phyloP scores from a whole-genome alignment of 768 basidiomycete genomes.

The Cubamyces sp. region DNA sequence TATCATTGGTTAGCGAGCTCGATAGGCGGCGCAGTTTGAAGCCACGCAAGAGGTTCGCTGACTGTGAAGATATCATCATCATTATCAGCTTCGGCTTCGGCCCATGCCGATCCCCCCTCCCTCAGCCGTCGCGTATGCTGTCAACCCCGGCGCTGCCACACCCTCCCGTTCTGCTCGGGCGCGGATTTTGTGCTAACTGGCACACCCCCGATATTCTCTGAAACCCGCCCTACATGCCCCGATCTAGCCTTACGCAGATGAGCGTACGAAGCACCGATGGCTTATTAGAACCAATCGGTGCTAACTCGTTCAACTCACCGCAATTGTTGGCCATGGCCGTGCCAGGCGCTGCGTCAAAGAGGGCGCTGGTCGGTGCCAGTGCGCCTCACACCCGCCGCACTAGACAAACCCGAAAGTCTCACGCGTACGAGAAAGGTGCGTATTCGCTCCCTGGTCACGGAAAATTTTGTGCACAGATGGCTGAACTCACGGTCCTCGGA shows the following conservation, averaged over 20 bases:
- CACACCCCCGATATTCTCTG: too few species aligned
- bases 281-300: background rate
- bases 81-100: background rate
- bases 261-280: background rate
- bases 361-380: too few species aligned
- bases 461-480: background rate
- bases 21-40: slow-evolving; percentile 19
- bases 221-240: too few species aligned
- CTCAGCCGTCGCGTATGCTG: slow-evolving; percentile 4
- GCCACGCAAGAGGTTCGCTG: slow-evolving; percentile 15
- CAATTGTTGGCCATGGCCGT: too few species aligned
- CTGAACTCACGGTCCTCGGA: background rate
- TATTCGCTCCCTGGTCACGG: background rate
- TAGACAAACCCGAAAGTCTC: background rate
- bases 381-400: background rate
- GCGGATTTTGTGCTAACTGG: too few species aligned
- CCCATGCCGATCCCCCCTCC: slow-evolving; percentile 9
- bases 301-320: too few species aligned
- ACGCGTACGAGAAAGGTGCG: background rate
- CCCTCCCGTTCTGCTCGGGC: background rate
- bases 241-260: background rate
- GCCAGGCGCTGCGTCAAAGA: too few species aligned
- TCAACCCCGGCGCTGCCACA: background rate
- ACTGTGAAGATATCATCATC: slow-evolving; percentile 9
- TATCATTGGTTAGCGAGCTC: slow-evolving; percentile 2